Evolutionary conservation across 1,139 yeast species (phyloP).

Genomic region (Blastobotrys apis): DNA sequence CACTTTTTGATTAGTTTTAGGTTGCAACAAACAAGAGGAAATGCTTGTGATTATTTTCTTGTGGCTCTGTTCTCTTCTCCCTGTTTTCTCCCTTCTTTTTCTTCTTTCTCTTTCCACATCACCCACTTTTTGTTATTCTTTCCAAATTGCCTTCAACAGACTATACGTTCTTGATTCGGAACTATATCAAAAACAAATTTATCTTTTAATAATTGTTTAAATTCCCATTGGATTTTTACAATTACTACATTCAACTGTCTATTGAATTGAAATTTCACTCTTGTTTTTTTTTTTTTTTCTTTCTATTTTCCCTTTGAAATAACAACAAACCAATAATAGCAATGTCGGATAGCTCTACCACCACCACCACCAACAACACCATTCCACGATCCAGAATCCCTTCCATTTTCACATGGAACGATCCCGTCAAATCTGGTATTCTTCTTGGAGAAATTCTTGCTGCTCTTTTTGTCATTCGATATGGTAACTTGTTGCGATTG

Average conservation of each 20-base stretch:
- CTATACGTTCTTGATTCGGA: no score
- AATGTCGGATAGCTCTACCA: background rate
- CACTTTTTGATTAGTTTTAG: no score
- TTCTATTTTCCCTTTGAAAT: background rate
- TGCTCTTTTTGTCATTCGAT: slow-evolving; percentile 59
- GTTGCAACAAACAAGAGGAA: no score
- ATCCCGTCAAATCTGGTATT: slow-evolving; percentile 75
- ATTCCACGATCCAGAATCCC: slow-evolving; percentile 28
- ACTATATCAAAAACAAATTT: no score
- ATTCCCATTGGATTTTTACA: no score
- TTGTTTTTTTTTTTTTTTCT: slow-evolving; percentile 1
- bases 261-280: background rate
- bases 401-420: slow-evolving; percentile 71
- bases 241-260: background rate
- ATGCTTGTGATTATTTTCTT: no score
- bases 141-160: no score
- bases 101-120: no score
- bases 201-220: no score
- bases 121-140: no score
- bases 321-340: background rate
- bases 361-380: slow-evolving; percentile 1
- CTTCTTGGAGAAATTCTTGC: slow-evolving; percentile 63
- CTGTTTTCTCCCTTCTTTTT: no score
- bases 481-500: slow-evolving; percentile 64
- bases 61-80: no score